A percentile compares a stretch with the other conserved stretches of the same genome.
Evolutionary conservation across 2,329 filamentous ascomycete species (phyloP).

Genomic region (Rhinocladiella mackenziei): DNA sequence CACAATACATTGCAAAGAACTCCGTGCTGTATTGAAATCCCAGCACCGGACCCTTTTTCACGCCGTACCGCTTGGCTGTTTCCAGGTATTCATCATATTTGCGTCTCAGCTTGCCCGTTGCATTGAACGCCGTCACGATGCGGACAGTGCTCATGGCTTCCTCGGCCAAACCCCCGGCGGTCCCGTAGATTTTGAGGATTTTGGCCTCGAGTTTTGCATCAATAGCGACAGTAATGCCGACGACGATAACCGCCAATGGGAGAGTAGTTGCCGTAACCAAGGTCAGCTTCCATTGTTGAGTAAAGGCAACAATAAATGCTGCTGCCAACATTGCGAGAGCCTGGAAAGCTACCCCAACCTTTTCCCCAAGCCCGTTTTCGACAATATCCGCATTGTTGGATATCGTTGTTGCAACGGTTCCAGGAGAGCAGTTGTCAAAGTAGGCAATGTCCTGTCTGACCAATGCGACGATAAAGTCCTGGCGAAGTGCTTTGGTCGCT

Average conservation of each 20-base stretch:
- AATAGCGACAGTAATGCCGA: constrained; percentile 25
- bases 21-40: no score
- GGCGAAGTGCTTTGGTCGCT: no score
- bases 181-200: no score
- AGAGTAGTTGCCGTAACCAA: no score
- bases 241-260: no score
- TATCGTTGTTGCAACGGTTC: constrained; percentile 27
- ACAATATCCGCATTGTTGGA: constrained; percentile 29
- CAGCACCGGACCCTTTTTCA: no score
- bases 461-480: constrained; percentile 23
- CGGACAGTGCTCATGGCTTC: constrained; percentile 48
- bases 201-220: no score
- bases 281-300: constrained; percentile 41
- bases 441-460: constrained; percentile 29
- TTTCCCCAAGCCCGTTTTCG: constrained; percentile 25
- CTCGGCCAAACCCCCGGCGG: constrained; percentile 46
- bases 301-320: constrained; percentile 31
- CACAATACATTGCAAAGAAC: no score
- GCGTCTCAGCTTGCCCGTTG: no score
- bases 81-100: no score
- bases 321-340: constrained; percentile 17
- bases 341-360: constrained; percentile 25
- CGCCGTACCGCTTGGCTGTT: no score
- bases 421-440: constrained; percentile 30
- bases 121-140: constrained; percentile 46